Evolutionary conservation across 176 grass and related monocot species (phyloP), one percentile per base, ranked within the genome.

Genomic region (Aegilops longissima): DNA sequence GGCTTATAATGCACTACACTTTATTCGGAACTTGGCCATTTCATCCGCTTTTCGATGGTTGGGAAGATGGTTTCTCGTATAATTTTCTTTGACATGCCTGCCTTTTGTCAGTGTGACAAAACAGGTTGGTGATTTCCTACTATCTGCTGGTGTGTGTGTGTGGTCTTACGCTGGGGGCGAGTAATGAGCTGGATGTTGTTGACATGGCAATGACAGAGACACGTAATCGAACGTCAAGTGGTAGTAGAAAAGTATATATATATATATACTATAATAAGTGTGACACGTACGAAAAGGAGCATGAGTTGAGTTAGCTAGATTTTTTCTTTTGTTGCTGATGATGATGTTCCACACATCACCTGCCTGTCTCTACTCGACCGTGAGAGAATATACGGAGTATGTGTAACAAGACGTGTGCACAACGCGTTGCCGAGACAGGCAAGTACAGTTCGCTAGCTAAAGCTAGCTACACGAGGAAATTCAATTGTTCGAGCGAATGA

Each of bases 121-220:
- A 56, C 12, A 31, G 70, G 12, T 44, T 25, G 70, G 38, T 73
- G n/a, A 36, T 44, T 78, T 30, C n/a, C 2, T 49, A 33, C 20
- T 61, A 51, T 7, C 72, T 63, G 25, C 54, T 58, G 36, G 5
- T 27, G 56, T 66, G 23, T 24, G 5, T 6, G 4, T 12, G 45
- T 23, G 66, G 33, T 80, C 61, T 18, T 42, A 29, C 12, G 62
- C 29, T 58, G 49, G 21, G 20, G 49, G 18, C 12, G 42, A 44
- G 42, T 44, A 44, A 44, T 21, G 44, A 23, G 69, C 34, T 82
- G 36, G 20, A 73, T 13, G 20, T n/a, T 25, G 40, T 39, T 78
- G 71, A 72, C 88, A n/a, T 65, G 84, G 85, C 21, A 5, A 10
- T 0, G 80, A 91, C 20, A 38, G 30, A 72, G 17, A 86, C 47